These are phyloP conservation scores for Kwoniella europaea DNA, from an alignment of 768 basidiomycete genomes.

Conservation along the genomic window DNA sequence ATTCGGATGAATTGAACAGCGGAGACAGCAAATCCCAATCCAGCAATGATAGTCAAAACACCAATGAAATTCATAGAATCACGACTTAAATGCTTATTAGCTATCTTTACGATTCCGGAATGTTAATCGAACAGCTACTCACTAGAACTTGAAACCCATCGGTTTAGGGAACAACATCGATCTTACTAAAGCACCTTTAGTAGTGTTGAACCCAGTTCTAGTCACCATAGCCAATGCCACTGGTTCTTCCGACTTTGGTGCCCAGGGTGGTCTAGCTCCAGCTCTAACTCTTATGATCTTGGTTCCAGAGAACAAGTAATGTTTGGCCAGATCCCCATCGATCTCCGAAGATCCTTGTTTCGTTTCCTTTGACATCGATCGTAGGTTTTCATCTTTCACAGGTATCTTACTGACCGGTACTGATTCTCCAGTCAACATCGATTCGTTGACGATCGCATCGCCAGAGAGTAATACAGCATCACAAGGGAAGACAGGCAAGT, in stretches of 20 bases:
- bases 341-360: conserved; percentile 60
- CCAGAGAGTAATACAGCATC: conserved; percentile 92
- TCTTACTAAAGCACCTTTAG: conserved; percentile 91
- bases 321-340: conserved; percentile 69
- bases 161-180: conserved; percentile 99
- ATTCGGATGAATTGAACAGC: conserved; percentile 89
- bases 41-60: conserved; percentile 88
- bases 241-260: conserved; percentile 56
- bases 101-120: background rate
- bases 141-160: conserved; percentile 98
- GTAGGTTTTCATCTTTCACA: conserved; percentile 76
- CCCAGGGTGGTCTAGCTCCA: conserved; percentile 61
- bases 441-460: conserved; percentile 97
- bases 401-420: conserved; percentile 93
- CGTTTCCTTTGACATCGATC: conserved; percentile 70
- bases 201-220: conserved; percentile 93
- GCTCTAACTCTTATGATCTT: conserved; percentile 83
- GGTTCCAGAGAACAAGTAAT: conserved; percentile 89
- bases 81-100: conserved; percentile 35
- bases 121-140: conserved; percentile 60
- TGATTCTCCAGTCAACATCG: conserved; percentile 89
- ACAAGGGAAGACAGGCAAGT: conserved; percentile 76
- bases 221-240: conserved; percentile 78
- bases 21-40: conserved; percentile 86
- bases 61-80: conserved; percentile 72